A percentile compares a stretch with the other conserved stretches of the same genome.
Evolutionary conservation across 352 stramenopile genomes (phyloP).

Genomic region (Phytopythium ostracodes): DNA sequence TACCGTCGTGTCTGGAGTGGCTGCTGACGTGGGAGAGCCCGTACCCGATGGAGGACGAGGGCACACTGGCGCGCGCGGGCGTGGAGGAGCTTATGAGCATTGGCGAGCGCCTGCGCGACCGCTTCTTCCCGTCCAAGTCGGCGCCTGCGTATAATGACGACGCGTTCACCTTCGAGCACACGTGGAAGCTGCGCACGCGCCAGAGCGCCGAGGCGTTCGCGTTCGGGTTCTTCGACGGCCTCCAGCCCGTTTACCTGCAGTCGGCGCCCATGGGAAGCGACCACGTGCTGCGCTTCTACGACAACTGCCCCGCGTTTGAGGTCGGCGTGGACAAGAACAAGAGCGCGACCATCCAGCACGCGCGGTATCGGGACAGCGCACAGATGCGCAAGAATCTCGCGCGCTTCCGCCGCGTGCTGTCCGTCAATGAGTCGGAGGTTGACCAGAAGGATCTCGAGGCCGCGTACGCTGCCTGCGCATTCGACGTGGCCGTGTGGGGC

Average conservation of each 20-base stretch:
- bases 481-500: constrained; percentile 61
- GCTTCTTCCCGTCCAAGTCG: constrained; percentile 24
- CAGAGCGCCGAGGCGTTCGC: constrained; percentile 77
- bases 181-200: constrained; percentile 75
- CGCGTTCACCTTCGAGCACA: constrained; percentile 68
- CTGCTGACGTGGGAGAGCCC: constrained; percentile 44
- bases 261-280: constrained; percentile 46
- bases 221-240: constrained; percentile 62
- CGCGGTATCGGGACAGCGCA: constrained; percentile 38
- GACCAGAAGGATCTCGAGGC: constrained; percentile 69
- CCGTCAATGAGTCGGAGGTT: constrained; percentile 9
- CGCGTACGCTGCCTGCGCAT: constrained; percentile 74
- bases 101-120: constrained; percentile 43
- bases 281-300: constrained; percentile 72
- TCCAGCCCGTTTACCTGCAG: constrained; percentile 58
- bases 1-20: constrained; percentile 16
- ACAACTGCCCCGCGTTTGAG: constrained; percentile 75
- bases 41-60: constrained; percentile 34
- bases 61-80: constrained; percentile 53
- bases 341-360: constrained; percentile 50
- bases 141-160: constrained; percentile 22
- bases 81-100: constrained; percentile 58
- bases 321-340: constrained; percentile 55
- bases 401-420: constrained; percentile 25
- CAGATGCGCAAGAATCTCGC: constrained; percentile 53